Conservation (phyloP, 805 yeast genomes). For the Starmerella khaoyaiensis region DNA sequence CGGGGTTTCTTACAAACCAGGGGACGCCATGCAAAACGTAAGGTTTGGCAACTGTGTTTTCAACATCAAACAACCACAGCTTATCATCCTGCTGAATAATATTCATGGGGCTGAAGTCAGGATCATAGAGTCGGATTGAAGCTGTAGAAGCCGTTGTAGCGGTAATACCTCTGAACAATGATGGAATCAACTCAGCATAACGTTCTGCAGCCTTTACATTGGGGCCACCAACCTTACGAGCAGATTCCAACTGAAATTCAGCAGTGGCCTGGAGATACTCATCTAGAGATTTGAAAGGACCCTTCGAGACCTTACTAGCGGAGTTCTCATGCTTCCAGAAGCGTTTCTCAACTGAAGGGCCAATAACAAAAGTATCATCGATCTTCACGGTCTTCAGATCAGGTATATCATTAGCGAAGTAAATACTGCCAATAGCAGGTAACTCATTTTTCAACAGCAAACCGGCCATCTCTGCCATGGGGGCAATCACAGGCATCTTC, state of each 20-base stretch:
- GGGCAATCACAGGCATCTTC: slow-evolving; percentile 46
- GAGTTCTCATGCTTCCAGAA: slow-evolving; percentile 38
- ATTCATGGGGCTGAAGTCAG: slow-evolving; percentile 88
- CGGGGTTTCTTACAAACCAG: slow-evolving; percentile 70
- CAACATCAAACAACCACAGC: slow-evolving; percentile 64
- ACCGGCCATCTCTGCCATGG: slow-evolving; percentile 55
- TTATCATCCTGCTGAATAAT: slow-evolving; percentile 35
- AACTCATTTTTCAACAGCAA: slow-evolving; percentile 45
- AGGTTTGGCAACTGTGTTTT: slow-evolving; percentile 69
- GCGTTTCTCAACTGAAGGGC: slow-evolving; percentile 73
- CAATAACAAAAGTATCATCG: slow-evolving; percentile 42
- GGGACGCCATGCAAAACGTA: slow-evolving; percentile 69
- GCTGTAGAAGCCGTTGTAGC: slow-evolving; percentile 40
- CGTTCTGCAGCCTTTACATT: slow-evolving; percentile 44
- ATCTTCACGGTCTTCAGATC: slow-evolving; percentile 25
- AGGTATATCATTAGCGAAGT: slow-evolving; percentile 50
- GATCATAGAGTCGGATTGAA: slow-evolving; percentile 59
- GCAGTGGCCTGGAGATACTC: slow-evolving; percentile 56
- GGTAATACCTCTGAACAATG: no score
- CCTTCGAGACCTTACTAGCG: slow-evolving; percentile 41
- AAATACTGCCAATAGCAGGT: slow-evolving; percentile 67
- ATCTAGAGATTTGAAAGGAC: slow-evolving; percentile 69
- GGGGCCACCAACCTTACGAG: slow-evolving; percentile 40
- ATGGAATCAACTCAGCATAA: slow-evolving; percentile 42
- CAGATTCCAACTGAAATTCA: slow-evolving; percentile 49